phyloP scores from a whole-genome alignment of 73 alveolate genomes.

The Uronychia setigera region DNA sequence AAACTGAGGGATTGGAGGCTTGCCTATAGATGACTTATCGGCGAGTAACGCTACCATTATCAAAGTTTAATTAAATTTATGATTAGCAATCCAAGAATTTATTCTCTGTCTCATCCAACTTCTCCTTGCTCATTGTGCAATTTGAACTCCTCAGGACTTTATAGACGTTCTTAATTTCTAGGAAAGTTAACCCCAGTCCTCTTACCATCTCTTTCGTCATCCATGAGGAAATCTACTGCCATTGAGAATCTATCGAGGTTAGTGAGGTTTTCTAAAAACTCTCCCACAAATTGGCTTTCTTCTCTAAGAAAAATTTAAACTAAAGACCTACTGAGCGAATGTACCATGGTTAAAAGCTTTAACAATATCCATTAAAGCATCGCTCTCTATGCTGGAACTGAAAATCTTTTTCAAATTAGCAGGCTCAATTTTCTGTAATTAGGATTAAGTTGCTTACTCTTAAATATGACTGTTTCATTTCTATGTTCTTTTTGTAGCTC shows the following conservation, averaged over 20 bases:
- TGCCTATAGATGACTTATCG: not conserved
- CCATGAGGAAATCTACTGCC: constrained; percentile 56
- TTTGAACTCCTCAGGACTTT: not conserved
- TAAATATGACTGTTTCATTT: not conserved
- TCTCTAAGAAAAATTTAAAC: not conserved
- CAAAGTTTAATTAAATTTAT: no score
- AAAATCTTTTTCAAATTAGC: constrained; percentile 16
- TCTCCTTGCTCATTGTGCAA: not conserved
- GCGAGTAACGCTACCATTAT: not conserved
- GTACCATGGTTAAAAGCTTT: constrained; percentile 2
- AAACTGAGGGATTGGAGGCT: no score
- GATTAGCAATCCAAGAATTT: not conserved
- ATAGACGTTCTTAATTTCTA: not conserved
- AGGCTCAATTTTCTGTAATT: constrained; percentile 27
- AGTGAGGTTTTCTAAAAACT: constrained; percentile 13
- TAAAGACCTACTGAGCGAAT: not conserved
- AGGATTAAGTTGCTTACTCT: constrained; percentile 13
- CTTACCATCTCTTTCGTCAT: constrained; percentile 39
- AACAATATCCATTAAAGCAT: constrained; percentile 27
- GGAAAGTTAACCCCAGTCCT: no score
- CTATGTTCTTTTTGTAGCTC: constrained; percentile 1
- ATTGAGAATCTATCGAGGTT: constrained; percentile 42
- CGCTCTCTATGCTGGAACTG: constrained; percentile 37
- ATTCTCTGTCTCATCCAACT: not conserved
- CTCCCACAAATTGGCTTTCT: constrained; percentile 4